Percentiles rank a stretch among this genome's conserved stretches.
These are phyloP conservation scores for Schwanniomyces occidentalis DNA, from an alignment of 805 yeast species.

Conservation along the genomic window DNA sequence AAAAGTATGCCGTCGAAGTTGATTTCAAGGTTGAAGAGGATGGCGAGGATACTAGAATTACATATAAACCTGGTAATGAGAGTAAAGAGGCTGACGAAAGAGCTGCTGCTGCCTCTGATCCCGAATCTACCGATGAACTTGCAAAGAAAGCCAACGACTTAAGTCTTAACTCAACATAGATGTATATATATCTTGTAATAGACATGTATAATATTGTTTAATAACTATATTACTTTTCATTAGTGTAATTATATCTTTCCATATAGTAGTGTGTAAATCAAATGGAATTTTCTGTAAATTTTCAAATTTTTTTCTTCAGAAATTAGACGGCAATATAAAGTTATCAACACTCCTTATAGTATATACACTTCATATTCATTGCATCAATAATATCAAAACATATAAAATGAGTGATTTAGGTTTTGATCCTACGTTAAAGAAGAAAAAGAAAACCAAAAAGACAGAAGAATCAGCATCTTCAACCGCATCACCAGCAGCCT, in stretches of 20 bases:
- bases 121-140: constrained; percentile 47
- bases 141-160: constrained; percentile 28
- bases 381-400: constrained; percentile 1
- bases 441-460: constrained; percentile 69
- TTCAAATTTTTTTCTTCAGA: constrained; percentile 3
- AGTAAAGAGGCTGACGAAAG: constrained; percentile 42
- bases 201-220: no score
- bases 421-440: constrained; percentile 73
- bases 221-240: no score
- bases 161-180: constrained; percentile 13
- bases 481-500: constrained; percentile 28
- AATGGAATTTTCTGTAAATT: constrained; percentile 1
- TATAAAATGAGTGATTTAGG: constrained; percentile 52
- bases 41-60: constrained; percentile 42
- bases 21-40: constrained; percentile 45
- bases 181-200: no score
- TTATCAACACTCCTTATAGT: no score
- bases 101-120: constrained; percentile 42
- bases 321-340: no score
- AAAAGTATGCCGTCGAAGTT: constrained; percentile 67
- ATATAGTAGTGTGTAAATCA: constrained; percentile 1
- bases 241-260: no score
- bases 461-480: constrained; percentile 33
- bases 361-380: no score
- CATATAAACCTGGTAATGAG: constrained; percentile 44